Conservation (phyloP, 2,329 filamentous ascomycete species). For the Penicillium crustosum region DNA sequence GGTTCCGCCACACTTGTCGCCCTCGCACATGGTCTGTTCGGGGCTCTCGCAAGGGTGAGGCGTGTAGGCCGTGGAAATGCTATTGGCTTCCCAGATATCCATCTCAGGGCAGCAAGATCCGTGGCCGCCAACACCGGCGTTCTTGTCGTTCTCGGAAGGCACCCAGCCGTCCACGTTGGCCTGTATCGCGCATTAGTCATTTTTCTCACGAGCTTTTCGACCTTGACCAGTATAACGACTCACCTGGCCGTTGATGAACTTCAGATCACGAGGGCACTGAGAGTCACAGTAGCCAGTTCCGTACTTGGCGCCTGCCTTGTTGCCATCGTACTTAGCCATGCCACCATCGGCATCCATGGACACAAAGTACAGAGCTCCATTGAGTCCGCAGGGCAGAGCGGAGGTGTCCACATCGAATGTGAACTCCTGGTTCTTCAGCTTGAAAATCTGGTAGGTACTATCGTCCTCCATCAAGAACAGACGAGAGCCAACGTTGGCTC, state of each 20-base stretch:
- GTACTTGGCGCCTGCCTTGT: constrained; percentile 59
- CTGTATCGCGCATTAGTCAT: constrained; percentile 17
- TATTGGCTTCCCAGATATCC: constrained; percentile 71
- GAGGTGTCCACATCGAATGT: constrained; percentile 72
- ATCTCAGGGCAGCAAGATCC: constrained; percentile 68
- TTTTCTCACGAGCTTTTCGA: not conserved
- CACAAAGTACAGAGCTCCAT: constrained; percentile 68
- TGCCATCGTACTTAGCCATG: constrained; percentile 49
- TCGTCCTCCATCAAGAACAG: constrained; percentile 65
- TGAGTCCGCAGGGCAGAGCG: constrained; percentile 66
- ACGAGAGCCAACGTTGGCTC: constrained; percentile 51
- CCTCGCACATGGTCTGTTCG: constrained; percentile 54
- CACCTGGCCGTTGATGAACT: constrained; percentile 44
- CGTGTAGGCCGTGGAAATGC: constrained; percentile 62
- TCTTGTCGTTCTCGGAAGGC: constrained; percentile 54
- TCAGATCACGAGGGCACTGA: constrained; percentile 55
- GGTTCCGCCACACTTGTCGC: constrained; percentile 55
- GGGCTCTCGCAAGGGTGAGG: constrained; percentile 62
- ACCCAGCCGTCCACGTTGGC: constrained; percentile 58
- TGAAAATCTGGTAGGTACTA: constrained; percentile 64
- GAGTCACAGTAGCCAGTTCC: constrained; percentile 66
- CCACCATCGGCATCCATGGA: constrained; percentile 64
- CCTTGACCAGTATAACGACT: not conserved
- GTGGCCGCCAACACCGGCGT: constrained; percentile 53
- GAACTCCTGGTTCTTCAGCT: constrained; percentile 67